Evolutionary conservation across 495 filamentous ascomycete genomes (phyloP).

Genomic region (Friedmanniomyces endolithicus): DNA sequence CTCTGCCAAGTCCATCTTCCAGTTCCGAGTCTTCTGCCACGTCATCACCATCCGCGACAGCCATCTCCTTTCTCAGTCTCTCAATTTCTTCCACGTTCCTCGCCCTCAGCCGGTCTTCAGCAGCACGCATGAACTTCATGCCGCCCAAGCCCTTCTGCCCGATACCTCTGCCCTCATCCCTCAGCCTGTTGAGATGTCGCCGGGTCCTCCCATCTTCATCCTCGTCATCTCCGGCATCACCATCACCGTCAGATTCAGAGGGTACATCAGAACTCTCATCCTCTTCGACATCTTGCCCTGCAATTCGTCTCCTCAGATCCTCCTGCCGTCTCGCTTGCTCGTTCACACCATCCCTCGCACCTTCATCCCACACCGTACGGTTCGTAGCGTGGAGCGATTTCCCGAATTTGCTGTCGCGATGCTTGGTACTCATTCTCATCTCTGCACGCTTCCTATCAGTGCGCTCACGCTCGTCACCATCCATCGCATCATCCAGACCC

Average conservation of each 20-base stretch:
- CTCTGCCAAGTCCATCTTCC: slow-evolving; percentile 25
- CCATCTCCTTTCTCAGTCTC: slow-evolving; percentile 59
- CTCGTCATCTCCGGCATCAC: slow-evolving; percentile 41
- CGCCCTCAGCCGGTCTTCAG: slow-evolving; percentile 61
- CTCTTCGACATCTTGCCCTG: slow-evolving; percentile 51
- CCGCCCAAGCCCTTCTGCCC: slow-evolving; percentile 42
- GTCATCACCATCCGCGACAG: slow-evolving; percentile 32
- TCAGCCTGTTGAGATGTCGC: slow-evolving; percentile 47
- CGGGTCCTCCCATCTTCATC: slow-evolving; percentile 37
- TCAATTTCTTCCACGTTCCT: slow-evolving; percentile 73
- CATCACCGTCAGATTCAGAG: slow-evolving; percentile 36
- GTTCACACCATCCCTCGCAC: slow-evolving; percentile 46
- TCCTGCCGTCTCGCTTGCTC: slow-evolving; percentile 80
- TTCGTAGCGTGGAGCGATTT: slow-evolving; percentile 65
- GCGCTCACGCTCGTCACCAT: slow-evolving; percentile 67
- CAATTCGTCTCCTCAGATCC: slow-evolving; percentile 68
- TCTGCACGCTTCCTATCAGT: slow-evolving; percentile 69
- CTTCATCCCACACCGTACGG: slow-evolving; percentile 32
- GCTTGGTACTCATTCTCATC: slow-evolving; percentile 78
- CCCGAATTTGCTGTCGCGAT: slow-evolving; percentile 89
- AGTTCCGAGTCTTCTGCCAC: slow-evolving; percentile 17
- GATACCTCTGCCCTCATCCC: slow-evolving; percentile 35
- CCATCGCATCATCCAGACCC: slow-evolving; percentile 44
- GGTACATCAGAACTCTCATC: slow-evolving; percentile 38
- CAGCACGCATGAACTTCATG: slow-evolving; percentile 89